Evolutionary conservation across 495 filamentous ascomycete species (phyloP).

Genomic region (Xylona heveae): DNA sequence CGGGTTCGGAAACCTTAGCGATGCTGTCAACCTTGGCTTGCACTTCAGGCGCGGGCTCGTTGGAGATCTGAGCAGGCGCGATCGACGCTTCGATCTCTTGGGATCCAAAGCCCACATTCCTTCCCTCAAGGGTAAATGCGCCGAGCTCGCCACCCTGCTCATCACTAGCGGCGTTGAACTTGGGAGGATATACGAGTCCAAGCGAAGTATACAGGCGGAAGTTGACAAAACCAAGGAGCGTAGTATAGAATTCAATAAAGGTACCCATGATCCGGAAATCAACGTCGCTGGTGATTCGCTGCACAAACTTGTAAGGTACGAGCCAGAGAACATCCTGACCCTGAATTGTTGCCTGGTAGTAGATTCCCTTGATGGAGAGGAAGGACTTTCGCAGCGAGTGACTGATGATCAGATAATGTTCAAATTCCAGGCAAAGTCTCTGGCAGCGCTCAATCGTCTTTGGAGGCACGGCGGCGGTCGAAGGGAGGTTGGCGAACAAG

Average conservation of each 20-base stretch:
- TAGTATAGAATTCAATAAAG: conserved; percentile 97
- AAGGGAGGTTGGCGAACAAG: conserved; percentile 91
- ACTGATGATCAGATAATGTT: conserved; percentile 86
- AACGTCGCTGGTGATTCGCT: conserved; percentile 74
- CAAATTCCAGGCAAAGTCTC: conserved; percentile 75
- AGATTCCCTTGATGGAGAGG: conserved; percentile 96
- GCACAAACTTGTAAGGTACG: conserved; percentile 92
- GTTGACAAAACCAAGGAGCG: conserved; percentile 85
- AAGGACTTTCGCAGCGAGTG: conserved; percentile 87
- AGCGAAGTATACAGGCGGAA: conserved; percentile 79
- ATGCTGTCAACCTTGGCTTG: neutral
- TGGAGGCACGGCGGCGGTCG: conserved; percentile 61
- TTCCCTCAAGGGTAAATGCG: conserved; percentile 75
- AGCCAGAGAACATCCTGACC: conserved; percentile 97
- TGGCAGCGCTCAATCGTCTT: conserved; percentile 91
- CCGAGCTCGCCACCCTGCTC: conserved; percentile 74
- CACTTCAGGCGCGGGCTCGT: conserved; percentile 2
- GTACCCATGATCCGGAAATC: conserved; percentile 99
- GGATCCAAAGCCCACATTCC: conserved; percentile 27
- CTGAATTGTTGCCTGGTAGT: conserved; percentile 95
- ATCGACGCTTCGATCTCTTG: conserved; percentile 16
- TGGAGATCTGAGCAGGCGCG: neutral
- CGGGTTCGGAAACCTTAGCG: neutral
- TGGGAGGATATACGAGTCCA: conserved; percentile 83
- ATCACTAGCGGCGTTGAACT: conserved; percentile 71